Base-by-base conservation (phyloP, 495 filamentous ascomycete species). In the Penicillium argentinense region DNA sequence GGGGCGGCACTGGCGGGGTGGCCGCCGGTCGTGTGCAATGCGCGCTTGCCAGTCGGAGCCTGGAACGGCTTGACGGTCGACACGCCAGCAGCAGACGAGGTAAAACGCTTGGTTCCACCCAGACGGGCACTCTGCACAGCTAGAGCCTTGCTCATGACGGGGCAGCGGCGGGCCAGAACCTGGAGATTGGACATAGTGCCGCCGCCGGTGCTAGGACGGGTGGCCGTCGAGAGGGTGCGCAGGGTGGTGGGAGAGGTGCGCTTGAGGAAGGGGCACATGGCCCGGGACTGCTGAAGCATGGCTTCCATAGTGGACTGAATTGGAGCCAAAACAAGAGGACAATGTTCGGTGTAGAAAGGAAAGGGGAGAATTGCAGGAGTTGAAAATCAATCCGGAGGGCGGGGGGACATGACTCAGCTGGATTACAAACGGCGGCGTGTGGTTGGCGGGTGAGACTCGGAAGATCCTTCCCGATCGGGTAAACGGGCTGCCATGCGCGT, bases 101-200 rank as follows among this genome's bases (percentile, higher is more conserved):
- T 69, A 49, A 74, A 76, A 12, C 69, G 62, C 66, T 76, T 76
- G 45, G 71, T 59, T 39, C 64, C 60, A 25, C 64, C 62, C 54
- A 75, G 64, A 40, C 80, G 79, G 48, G 84, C 82, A 59, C 86
- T 86, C 76, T 96, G 92, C 14, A 96, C 83, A 34, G 89, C 88
- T 57, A 98, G 78, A 32, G 93, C 93, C 76, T 96, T 96, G 66
- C 90, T 91, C 93, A 98, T 98, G 64, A 98, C 83, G 46, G 93
- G 93, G 82, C 93, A 98, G 57, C 93, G 89, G 59, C 89, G 86
- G 54, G 91, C 93, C 52, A 95, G 80, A 41, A 93, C 82, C 77
- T 97, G 95, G 53, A 98, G 81, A 72, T 97, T 97, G 57, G 91
- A 96, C 83, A 97, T 96, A 66, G 86, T 88, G 52, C 91, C 89